phyloP scores from a whole-genome alignment of 1,284 basidiomycete genomes.

The Volvariella surrecta region DNA sequence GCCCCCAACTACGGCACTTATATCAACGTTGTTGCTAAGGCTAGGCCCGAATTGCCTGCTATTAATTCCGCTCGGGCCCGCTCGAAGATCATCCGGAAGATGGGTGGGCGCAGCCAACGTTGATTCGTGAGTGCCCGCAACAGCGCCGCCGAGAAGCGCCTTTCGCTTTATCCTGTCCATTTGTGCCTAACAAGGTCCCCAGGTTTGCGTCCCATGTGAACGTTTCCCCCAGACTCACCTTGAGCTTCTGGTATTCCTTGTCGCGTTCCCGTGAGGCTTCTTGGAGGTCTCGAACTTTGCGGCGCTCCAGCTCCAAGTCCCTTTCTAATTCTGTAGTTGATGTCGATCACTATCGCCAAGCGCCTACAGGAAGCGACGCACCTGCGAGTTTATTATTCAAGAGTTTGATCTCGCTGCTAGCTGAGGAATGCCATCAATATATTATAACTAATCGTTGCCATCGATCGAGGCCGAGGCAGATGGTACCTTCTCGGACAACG shows the following conservation, averaged over 20 bases:
- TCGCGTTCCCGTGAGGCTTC: slow-evolving; percentile 68
- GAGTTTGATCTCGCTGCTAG: slow-evolving; percentile 69
- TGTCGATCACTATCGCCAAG: slow-evolving; percentile 3
- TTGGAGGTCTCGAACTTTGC: slow-evolving; percentile 64
- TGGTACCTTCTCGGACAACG: slow-evolving; percentile 73
- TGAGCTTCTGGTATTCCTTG: slow-evolving; percentile 81
- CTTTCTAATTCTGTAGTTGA: slow-evolving; percentile 53
- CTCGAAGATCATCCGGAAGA: slow-evolving; percentile 14
- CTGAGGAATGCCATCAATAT: too few relatives aligned
- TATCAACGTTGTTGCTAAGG: slow-evolving; percentile 25
- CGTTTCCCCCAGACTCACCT: slow-evolving; percentile 32
- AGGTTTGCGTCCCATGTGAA: neutral
- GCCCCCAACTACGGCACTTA: slow-evolving; percentile 53
- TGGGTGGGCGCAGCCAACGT: slow-evolving; percentile 8
- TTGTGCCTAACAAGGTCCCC: slow-evolving; percentile 39
- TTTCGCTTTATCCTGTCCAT: slow-evolving; percentile 75
- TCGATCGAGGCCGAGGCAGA: too few relatives aligned
- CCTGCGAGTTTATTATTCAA: slow-evolving; percentile 59
- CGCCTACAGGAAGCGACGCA: slow-evolving; percentile 17
- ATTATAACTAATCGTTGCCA: neutral
- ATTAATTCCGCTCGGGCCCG: too few relatives aligned
- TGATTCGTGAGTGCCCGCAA: slow-evolving; percentile 6
- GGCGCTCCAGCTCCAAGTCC: slow-evolving; percentile 70
- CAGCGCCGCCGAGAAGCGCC: slow-evolving; percentile 44
- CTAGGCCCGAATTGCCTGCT: slow-evolving; percentile 6